Base-by-base conservation (phyloP, 805 yeast species). In the Wickerhamiella spandovensis region DNA sequence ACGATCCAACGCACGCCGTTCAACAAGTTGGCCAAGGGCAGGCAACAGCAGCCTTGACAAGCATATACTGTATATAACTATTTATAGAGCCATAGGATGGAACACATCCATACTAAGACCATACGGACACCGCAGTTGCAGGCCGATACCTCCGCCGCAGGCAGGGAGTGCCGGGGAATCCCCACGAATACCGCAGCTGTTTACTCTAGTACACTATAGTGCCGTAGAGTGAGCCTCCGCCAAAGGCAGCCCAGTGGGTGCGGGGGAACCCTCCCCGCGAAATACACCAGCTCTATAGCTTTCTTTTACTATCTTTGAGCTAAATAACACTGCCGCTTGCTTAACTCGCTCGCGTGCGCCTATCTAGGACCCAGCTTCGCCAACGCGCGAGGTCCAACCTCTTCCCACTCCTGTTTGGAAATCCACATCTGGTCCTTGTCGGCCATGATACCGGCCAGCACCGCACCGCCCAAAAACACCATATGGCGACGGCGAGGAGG, bases 381-480 rank as follows among this genome's bases (percentile, higher is more conserved):
- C 67, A 92, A 77, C 12, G 86, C 78, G 37, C 89, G 76, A 43
- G 95, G 78, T 30, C 98, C 98, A 63, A 84, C 87, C 72, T 92
- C 98, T 66, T 87, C 92, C 97, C 97, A 92, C 70, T 92, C 98
- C 65, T 84, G 87, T 65, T 84, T 89, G 49, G 86, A 74, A 58
- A 92, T 78, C 98, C 98, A 92, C 95, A 92, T 85, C 63, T 89
- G 97, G 58, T 89, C 97, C 67, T 90, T 92, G 66, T 89, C 96
- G 45, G 95, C 95, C 97, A 92, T 92, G 59, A 92, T 90, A 64
- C 84, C 87, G 32, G 98, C 97, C 64, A 92, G 75, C 20, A 92
- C 97, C 4, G 97, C 97, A 61, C 98, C 98, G 59, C 98, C 98
- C 58, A 90, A 81, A 69, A 92, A 92, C 35, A 92, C 98, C 97